Percentiles rank a stretch among this genome's conserved stretches.
Conservation (phyloP, 257 asterid species). For the Penstemon davidsonii region DNA sequence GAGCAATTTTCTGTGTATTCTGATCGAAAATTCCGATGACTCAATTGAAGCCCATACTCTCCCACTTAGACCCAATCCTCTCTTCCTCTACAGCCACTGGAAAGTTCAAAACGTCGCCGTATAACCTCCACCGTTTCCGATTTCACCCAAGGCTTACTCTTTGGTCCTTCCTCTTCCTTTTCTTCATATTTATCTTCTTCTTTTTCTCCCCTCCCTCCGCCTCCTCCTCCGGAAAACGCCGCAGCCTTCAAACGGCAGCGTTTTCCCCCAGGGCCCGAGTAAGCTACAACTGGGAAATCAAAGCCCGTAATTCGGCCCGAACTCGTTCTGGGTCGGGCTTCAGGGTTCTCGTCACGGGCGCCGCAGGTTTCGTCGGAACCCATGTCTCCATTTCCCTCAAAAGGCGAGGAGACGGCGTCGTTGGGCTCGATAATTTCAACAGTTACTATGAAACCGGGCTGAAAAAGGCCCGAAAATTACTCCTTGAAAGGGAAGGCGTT, state of each 20-base stretch:
- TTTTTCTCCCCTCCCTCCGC: conserved; percentile 48
- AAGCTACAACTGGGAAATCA: conserved; percentile 53
- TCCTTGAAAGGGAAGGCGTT: conserved; percentile 55
- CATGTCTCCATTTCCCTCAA: conserved; percentile 64
- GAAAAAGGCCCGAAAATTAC: conserved; percentile 62
- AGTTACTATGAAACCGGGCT: conserved; percentile 67
- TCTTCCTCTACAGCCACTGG: conserved; percentile 53
- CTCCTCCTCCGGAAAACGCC: conserved; percentile 33
- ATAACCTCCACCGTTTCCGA: conserved; percentile 59
- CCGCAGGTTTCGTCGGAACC: conserved; percentile 77
- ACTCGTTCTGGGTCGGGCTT: conserved; percentile 47
- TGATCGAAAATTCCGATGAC: conserved; percentile 37
- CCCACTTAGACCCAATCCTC: conserved; percentile 60
- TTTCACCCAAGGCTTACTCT: conserved; percentile 64
- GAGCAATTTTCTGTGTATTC: too few species aligned
- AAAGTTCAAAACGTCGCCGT: conserved; percentile 56
- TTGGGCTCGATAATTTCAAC: conserved; percentile 79
- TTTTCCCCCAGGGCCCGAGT: not conserved
- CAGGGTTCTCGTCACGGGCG: conserved; percentile 78
- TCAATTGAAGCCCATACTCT: conserved; percentile 61
- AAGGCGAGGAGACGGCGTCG: conserved; percentile 75
- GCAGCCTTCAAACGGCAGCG: conserved; percentile 35
- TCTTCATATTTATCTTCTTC: conserved; percentile 45
- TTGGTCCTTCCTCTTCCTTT: conserved; percentile 59
- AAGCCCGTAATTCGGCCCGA: conserved; percentile 63